These are phyloP conservation scores for Claviceps citrina DNA, from an alignment of 2,329 filamentous ascomycete species.

Conservation along the genomic window DNA sequence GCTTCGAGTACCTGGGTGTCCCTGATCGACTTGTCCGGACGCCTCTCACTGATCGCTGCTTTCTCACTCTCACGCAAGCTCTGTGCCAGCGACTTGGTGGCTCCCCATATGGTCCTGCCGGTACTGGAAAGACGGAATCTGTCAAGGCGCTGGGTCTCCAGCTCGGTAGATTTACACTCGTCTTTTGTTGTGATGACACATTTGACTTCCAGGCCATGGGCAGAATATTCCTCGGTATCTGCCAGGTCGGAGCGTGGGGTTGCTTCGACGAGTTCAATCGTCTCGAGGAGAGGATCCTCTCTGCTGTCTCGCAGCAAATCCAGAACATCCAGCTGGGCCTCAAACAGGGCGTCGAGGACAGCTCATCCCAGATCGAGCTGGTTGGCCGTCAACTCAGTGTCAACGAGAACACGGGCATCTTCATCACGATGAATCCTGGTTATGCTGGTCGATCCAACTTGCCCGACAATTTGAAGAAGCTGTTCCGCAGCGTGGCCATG, in stretches of 20 bases:
- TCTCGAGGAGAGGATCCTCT: conserved; percentile 92
- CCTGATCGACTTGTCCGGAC: conserved; percentile 92
- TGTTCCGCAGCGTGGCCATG: conserved; percentile 99
- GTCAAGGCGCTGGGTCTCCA: conserved; percentile 96
- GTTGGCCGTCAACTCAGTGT: conserved; percentile 82
- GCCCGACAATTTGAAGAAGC: conserved; percentile 97
- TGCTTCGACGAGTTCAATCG: conserved; percentile 99
- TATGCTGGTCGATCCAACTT: conserved; percentile 97
- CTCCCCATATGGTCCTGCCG: conserved; percentile 91
- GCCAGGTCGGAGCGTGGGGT: conserved; percentile 96
- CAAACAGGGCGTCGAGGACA: conserved; percentile 67
- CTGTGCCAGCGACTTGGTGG: conserved; percentile 89
- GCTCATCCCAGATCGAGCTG: conserved; percentile 80
- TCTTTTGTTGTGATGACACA: conserved; percentile 98
- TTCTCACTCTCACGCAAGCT: conserved; percentile 91
- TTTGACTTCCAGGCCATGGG: conserved; percentile 99
- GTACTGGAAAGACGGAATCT: conserved; percentile 97
- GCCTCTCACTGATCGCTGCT: conserved; percentile 93
- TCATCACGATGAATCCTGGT: conserved; percentile 99
- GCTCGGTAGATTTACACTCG: conserved; percentile 89
- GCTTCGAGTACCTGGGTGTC: conserved; percentile 95
- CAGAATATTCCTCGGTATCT: conserved; percentile 96
- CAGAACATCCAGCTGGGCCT: conserved; percentile 97
- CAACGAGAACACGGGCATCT: conserved; percentile 88
- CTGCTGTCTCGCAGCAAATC: conserved; percentile 95